A percentile compares a stretch with the other conserved stretches of the same genome.
These are phyloP conservation scores for Malassezia furfur DNA, from an alignment of 1,284 basidiomycete species.

Conservation along the genomic window DNA sequence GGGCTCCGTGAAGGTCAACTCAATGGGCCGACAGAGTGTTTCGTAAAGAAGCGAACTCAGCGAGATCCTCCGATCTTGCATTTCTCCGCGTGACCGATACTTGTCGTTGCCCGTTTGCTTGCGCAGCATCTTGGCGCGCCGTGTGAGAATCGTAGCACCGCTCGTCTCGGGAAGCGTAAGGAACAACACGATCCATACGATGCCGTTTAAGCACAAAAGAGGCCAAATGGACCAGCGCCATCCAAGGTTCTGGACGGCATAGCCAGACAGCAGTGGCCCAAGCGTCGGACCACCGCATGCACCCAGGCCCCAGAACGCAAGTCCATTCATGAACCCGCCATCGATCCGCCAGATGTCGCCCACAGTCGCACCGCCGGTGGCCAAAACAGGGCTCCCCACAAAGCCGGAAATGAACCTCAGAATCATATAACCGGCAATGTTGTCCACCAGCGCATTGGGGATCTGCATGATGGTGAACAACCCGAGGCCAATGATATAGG, in stretches of 20 bases:
- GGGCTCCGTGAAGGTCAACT: constrained; percentile 20
- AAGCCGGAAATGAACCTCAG: constrained; percentile 49
- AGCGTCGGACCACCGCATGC: constrained; percentile 31
- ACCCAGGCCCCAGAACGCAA: constrained; percentile 17
- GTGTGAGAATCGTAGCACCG: constrained; percentile 17
- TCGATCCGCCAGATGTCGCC: constrained; percentile 24
- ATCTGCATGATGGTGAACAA: constrained; percentile 21
- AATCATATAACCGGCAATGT: constrained; percentile 16
- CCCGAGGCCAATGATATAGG: constrained; percentile 18
- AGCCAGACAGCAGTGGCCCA: constrained; percentile 30
- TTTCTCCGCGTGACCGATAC: constrained; percentile 17
- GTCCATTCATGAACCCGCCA: constrained; percentile 15
- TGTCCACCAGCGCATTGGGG: constrained; percentile 14
- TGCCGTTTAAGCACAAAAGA: constrained; percentile 37
- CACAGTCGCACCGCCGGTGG: constrained; percentile 41
- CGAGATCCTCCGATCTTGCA: constrained; percentile 15
- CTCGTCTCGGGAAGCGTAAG: constrained; percentile 23
- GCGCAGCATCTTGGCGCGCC: constrained; percentile 18
- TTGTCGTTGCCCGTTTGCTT: constrained; percentile 9
- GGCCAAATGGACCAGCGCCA: constrained; percentile 47
- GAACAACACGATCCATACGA: constrained; percentile 23
- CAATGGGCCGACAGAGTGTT: constrained; percentile 20
- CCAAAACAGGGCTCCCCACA: constrained; percentile 45
- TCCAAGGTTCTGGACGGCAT: constrained; percentile 31
- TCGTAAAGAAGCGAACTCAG: constrained; percentile 5